phyloP scores from a whole-genome alignment of 1,139 yeast species.

The Yamadazyma atmosphaerica region DNA sequence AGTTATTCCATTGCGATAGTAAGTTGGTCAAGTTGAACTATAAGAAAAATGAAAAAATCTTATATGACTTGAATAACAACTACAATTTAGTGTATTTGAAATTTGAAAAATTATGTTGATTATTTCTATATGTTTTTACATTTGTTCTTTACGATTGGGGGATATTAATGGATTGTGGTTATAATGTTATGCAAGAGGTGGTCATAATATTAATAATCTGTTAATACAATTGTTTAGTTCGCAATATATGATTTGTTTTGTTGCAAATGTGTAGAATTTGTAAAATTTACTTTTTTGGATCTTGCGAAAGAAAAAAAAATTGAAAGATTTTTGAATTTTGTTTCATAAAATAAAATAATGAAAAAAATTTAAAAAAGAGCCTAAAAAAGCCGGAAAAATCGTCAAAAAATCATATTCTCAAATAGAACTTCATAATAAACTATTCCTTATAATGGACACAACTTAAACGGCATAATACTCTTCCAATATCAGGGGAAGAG shows the following conservation, averaged over 20 bases:
- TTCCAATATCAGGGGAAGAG: too few relatives aligned
- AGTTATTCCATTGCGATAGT: constrained; percentile 33
- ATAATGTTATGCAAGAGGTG: constrained; percentile 17
- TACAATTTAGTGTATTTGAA: constrained; percentile 50
- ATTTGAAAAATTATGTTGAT: constrained; percentile 28
- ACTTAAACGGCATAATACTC: too few relatives aligned
- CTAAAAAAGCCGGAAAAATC: background rate
- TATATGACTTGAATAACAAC: constrained; percentile 62
- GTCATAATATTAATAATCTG: constrained; percentile 14
- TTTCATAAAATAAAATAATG: too few relatives aligned
- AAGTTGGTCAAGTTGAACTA: constrained; percentile 50
- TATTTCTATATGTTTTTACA: constrained; percentile 1
- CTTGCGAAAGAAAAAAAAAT: too few relatives aligned
- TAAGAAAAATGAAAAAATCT: constrained; percentile 62
- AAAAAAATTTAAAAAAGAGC: background rate
- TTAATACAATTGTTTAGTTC: constrained; percentile 15
- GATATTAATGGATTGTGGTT: constrained; percentile 13
- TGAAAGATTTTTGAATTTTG: too few relatives aligned
- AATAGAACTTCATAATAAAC: too few relatives aligned
- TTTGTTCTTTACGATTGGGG: constrained; percentile 14
- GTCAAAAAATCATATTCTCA: background rate
- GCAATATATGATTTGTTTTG: constrained; percentile 2
- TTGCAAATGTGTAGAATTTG: too few relatives aligned
- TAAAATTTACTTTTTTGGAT: too few relatives aligned
- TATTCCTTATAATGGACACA: too few relatives aligned